phyloP scores from a whole-genome alignment of 176 grass and related monocot species.

The Oryza meyeriana region DNA sequence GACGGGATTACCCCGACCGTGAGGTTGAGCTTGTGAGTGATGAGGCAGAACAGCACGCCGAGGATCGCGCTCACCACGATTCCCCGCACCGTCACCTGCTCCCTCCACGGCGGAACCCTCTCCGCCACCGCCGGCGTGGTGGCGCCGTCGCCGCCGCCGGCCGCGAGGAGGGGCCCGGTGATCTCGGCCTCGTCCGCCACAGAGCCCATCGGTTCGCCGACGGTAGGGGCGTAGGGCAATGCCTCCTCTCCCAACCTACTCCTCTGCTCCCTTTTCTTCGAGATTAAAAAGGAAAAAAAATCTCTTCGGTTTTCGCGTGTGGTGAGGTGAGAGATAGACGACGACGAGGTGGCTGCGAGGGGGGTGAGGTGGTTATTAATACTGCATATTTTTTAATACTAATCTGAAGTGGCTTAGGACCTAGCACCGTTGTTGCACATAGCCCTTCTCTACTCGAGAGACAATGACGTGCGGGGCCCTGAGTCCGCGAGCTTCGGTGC shows the following conservation, averaged over 20 bases:
- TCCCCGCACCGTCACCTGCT: slow-evolving; percentile 62
- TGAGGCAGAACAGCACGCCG: slow-evolving; percentile 72
- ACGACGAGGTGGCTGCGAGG: neutral
- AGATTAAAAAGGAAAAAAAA: neutral
- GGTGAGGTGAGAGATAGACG: neutral
- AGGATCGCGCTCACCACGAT: slow-evolving; percentile 58
- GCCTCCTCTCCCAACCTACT: neutral
- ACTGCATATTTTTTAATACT: neutral
- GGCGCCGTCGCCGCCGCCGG: neutral
- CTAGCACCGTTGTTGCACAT: neutral
- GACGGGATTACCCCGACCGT: slow-evolving; percentile 78
- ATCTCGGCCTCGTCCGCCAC: slow-evolving; percentile 33
- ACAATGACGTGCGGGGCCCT: neutral
- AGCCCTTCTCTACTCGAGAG: neutral
- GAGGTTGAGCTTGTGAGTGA: slow-evolving; percentile 83
- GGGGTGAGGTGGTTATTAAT: neutral
- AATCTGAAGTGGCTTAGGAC: neutral
- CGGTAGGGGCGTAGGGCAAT: neutral
- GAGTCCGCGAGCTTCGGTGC: neutral
- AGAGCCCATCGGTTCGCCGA: slow-evolving; percentile 35
- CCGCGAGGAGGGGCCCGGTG: slow-evolving; percentile 38
- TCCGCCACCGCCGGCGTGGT: neutral
- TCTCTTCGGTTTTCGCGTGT: neutral
- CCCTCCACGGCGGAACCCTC: slow-evolving; percentile 58
- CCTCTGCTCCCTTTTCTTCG: neutral